Percentiles rank a stretch among this genome's conserved stretches.
These are phyloP conservation scores for Paspalum vaginatum DNA, from an alignment of 176 grass and related monocot genomes.

Conservation along the genomic window DNA sequence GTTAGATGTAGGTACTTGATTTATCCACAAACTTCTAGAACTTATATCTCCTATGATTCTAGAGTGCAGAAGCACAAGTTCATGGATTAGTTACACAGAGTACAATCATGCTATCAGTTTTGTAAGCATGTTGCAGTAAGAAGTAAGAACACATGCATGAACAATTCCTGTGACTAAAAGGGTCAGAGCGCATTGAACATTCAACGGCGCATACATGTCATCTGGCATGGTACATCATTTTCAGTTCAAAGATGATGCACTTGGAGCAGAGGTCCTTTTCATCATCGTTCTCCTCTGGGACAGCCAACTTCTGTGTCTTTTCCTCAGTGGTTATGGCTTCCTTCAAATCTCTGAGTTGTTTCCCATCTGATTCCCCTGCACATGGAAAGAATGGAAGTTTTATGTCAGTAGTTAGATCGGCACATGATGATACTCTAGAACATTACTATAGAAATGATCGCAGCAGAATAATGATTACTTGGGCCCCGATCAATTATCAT, in stretches of 20 bases:
- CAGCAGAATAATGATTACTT: background rate
- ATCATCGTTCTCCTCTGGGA: conserved; percentile 16
- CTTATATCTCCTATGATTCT: too few relatives aligned
- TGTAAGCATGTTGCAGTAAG: conserved; percentile 7
- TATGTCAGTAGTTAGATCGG: background rate
- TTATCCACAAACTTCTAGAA: too few relatives aligned
- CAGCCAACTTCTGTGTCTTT: conserved; percentile 1
- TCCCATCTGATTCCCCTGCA: conserved; percentile 49
- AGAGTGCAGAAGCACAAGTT: too few relatives aligned
- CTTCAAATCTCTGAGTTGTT: conserved; percentile 29
- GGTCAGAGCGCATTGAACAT: conserved; percentile 12
- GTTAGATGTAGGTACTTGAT: too few relatives aligned
- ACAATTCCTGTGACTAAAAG: background rate
- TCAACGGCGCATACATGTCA: conserved; percentile 22
- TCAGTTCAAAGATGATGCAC: conserved; percentile 34
- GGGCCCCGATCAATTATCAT: background rate
- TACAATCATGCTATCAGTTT: background rate
- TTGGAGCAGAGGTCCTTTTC: conserved; percentile 16
- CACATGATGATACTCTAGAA: background rate
- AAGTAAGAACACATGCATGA: background rate
- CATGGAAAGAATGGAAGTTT: background rate
- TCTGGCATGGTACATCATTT: conserved; percentile 18
- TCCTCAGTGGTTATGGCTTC: conserved; percentile 22
- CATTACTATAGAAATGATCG: conserved; percentile 10
- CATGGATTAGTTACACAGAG: background rate